Evolutionary conservation across 495 filamentous ascomycete genomes (phyloP).

Genomic region (Penicillium taxi): DNA sequence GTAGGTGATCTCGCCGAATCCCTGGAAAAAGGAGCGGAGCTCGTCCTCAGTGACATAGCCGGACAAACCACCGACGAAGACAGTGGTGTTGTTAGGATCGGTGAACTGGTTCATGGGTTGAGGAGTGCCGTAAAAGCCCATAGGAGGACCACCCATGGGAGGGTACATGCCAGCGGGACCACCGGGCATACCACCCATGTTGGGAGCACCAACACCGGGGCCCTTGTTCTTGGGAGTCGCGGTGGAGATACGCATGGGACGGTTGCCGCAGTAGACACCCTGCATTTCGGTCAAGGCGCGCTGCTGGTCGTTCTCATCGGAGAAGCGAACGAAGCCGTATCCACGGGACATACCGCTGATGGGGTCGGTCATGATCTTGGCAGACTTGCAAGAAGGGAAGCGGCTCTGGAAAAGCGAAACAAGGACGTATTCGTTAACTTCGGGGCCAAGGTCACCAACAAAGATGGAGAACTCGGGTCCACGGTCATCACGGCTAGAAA

Average conservation of each 20-base stretch:
- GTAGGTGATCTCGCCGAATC: constrained; percentile 99
- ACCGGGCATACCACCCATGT: constrained; percentile 49
- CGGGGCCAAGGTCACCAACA: constrained; percentile 93
- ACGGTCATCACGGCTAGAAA: constrained; percentile 74
- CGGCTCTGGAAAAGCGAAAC: constrained; percentile 94
- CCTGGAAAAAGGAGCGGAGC: constrained; percentile 98
- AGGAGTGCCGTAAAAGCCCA: constrained; percentile 73
- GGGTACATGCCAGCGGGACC: constrained; percentile 43
- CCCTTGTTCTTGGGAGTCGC: constrained; percentile 96
- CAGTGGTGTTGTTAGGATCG: constrained; percentile 99
- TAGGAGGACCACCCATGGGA: constrained; percentile 71
- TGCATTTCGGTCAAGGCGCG: constrained; percentile 95
- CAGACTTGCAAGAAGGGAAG: constrained; percentile 96
- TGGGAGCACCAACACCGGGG: constrained; percentile 46
- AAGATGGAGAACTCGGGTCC: constrained; percentile 96
- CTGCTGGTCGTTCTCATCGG: constrained; percentile 90
- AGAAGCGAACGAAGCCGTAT: constrained; percentile 97
- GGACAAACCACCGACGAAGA: constrained; percentile 95
- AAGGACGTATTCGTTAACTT: constrained; percentile 97
- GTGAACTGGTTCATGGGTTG: constrained; percentile 99
- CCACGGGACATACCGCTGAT: constrained; percentile 96
- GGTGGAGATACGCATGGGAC: constrained; percentile 97
- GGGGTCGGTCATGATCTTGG: constrained; percentile 99
- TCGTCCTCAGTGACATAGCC: constrained; percentile 99
- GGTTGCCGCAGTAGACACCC: constrained; percentile 97